Evolutionary conservation across 768 basidiomycete genomes (phyloP).

Genomic region (Lactarius vividus): DNA sequence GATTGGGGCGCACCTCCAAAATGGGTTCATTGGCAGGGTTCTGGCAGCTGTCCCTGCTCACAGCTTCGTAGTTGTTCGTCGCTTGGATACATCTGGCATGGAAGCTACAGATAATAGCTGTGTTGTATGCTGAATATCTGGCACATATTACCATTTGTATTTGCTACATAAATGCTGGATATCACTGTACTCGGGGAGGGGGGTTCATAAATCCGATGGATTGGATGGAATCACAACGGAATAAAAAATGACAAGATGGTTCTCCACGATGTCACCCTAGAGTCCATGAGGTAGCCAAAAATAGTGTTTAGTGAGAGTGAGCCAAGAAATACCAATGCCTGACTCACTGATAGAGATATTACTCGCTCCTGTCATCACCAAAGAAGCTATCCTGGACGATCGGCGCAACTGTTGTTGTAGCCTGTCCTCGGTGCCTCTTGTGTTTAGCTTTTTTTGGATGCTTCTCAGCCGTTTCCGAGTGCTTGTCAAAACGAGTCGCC

Average conservation of each 20-base stretch:
- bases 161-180: not conserved
- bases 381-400: conserved; percentile 9
- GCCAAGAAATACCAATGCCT: not conserved
- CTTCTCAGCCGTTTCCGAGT: not conserved
- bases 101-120: conserved; percentile 30
- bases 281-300: not conserved
- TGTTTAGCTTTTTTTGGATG: conserved; percentile 3
- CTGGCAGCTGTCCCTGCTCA: conserved; percentile 8
- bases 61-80: conserved; percentile 26
- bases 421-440: not conserved
- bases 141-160: not conserved
- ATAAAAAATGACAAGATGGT: not conserved
- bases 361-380: conserved; percentile 10
- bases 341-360: not conserved
- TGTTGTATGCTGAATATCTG: conserved; percentile 29
- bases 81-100: conserved; percentile 24
- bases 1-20: conserved; percentile 46
- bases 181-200: not conserved
- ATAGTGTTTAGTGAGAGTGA: not conserved
- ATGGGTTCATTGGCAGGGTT: conserved; percentile 40
- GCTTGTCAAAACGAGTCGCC: not conserved
- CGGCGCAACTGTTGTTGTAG: not conserved
- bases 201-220: not conserved
- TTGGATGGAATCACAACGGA: not conserved
- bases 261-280: not conserved